Conservation (phyloP, 148 eudicot species). For the Arbutus unedo region DNA sequence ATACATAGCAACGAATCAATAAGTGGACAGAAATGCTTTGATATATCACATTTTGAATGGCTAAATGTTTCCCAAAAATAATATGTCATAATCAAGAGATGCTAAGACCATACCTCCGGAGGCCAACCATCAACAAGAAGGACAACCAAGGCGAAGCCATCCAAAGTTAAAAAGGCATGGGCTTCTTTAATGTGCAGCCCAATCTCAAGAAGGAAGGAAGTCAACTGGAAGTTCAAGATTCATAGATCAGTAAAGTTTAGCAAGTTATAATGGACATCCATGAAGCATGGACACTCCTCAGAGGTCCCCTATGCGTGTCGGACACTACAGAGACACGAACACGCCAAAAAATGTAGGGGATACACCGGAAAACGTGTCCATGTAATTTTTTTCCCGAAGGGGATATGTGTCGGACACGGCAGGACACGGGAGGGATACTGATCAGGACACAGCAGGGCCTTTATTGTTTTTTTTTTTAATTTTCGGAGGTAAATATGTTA, state of each 20-base stretch:
- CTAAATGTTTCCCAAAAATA: background rate
- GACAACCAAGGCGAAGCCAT: slow-evolving; percentile 60
- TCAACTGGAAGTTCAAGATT: slow-evolving; percentile 41
- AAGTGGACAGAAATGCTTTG: background rate
- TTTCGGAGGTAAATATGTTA: no score
- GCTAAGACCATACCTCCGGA: slow-evolving; percentile 42
- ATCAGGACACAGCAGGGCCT: no score
- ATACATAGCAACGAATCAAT: background rate
- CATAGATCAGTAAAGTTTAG: slow-evolving; percentile 3
- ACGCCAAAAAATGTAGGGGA: no score
- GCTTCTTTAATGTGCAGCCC: slow-evolving; percentile 67
- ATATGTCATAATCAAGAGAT: background rate
- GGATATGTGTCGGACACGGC: no score
- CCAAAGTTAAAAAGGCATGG: slow-evolving; percentile 62
- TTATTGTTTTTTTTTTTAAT: no score
- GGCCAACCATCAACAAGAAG: slow-evolving; percentile 65
- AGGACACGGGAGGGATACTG: no score
- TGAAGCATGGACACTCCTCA: background rate
- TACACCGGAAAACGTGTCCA: no score
- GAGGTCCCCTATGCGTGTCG: no score
- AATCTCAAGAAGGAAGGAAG: slow-evolving; percentile 54
- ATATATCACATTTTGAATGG: background rate
- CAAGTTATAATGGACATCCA: background rate
- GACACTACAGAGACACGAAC: no score
- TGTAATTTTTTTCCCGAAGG: background rate